These are phyloP conservation scores for Groenewaldozyma auringiensis DNA, from an alignment of 1,139 yeast genomes.

Conservation along the genomic window DNA sequence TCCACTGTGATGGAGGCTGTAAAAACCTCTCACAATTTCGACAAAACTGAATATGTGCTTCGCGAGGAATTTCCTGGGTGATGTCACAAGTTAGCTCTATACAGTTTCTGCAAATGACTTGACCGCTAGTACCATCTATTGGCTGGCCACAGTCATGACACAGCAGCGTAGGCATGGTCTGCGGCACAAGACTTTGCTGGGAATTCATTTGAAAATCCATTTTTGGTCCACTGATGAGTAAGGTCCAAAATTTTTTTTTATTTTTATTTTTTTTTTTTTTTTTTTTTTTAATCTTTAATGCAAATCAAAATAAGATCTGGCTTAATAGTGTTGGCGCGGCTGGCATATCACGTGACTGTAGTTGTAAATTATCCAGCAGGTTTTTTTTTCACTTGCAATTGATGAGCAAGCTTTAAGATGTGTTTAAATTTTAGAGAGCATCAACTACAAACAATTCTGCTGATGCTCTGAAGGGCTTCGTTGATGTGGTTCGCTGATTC, in stretches of 20 bases:
- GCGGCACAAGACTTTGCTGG: slow-evolving; percentile 11
- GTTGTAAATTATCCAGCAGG: too few relatives aligned
- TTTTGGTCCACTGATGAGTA: not conserved
- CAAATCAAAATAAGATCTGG: too few relatives aligned
- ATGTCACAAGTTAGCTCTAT: slow-evolving; percentile 89
- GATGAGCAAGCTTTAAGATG: too few relatives aligned
- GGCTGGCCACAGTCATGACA: slow-evolving; percentile 99
- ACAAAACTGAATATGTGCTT: slow-evolving; percentile 86
- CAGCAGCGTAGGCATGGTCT: slow-evolving; percentile 52
- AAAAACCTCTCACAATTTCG: slow-evolving; percentile 94
- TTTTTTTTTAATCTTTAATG: not conserved
- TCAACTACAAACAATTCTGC: too few relatives aligned
- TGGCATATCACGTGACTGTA: too few relatives aligned
- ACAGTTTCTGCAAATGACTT: slow-evolving; percentile 97
- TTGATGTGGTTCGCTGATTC: too few relatives aligned
- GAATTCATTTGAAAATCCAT: slow-evolving; percentile 5
- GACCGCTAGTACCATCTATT: slow-evolving; percentile 87
- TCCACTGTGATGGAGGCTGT: slow-evolving; percentile 94
- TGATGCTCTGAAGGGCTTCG: too few relatives aligned
- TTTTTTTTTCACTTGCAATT: too few relatives aligned
- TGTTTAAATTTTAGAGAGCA: too few relatives aligned
- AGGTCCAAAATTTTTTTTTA: slow-evolving; percentile 2
- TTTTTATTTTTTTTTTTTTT: not conserved
- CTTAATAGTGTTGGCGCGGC: too few relatives aligned
- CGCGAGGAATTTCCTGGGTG: slow-evolving; percentile 93